Evolutionary conservation across 228 moss, liverwort and hornwort species (phyloP).

Genomic region (Sphagnum magellanicum): DNA sequence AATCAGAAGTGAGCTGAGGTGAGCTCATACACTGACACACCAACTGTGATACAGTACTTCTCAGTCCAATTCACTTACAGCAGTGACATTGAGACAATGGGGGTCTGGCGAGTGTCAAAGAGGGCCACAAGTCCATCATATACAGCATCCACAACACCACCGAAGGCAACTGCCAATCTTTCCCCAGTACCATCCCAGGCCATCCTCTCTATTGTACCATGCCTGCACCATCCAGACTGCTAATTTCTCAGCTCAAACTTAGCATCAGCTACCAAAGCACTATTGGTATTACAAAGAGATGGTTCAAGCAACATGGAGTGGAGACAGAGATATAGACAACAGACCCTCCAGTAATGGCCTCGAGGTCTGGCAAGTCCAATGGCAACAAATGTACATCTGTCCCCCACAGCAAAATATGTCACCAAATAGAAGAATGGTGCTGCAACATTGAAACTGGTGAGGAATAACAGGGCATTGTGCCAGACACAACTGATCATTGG

Average conservation of each 20-base stretch:
- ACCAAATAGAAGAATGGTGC: no score
- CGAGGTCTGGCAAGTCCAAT: constrained; percentile 78
- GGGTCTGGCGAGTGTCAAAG: constrained; percentile 73
- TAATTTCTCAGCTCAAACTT: background rate
- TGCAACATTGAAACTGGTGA: no score
- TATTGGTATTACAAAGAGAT: background rate
- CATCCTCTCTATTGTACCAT: constrained; percentile 71
- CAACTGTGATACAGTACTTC: no score
- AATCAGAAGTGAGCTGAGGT: no score
- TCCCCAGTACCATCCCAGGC: constrained; percentile 97
- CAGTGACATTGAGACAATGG: constrained; percentile 75
- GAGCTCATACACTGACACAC: no score
- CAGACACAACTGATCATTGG: no score
- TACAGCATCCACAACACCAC: constrained; percentile 46
- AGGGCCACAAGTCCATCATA: constrained; percentile 75
- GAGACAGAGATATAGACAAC: constrained; percentile 1
- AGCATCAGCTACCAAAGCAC: no score
- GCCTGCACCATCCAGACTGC: constrained; percentile 33
- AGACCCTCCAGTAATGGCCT: constrained; percentile 70
- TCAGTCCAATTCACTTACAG: constrained; percentile 20
- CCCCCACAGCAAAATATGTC: background rate
- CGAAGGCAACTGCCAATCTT: constrained; percentile 78
- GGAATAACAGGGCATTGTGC: no score
- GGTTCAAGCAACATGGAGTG: background rate
- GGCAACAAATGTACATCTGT: constrained; percentile 95